Percentiles rank a stretch among this genome's conserved stretches.
Conservation (phyloP, 805 yeast genomes). For the Ogataea degrootiae region DNA sequence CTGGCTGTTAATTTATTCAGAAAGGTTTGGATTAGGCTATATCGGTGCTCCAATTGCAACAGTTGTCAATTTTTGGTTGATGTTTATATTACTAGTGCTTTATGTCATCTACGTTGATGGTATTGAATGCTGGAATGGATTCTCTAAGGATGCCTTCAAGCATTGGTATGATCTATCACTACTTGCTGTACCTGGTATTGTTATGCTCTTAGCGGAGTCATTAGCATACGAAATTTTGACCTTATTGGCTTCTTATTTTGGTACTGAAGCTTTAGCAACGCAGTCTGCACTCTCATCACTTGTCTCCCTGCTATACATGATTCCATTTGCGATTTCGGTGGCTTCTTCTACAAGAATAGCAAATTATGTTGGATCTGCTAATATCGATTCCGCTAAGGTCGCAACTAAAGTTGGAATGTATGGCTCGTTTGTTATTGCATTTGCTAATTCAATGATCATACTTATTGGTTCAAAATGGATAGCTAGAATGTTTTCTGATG, state of each 20-base stretch:
- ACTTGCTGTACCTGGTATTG: constrained; percentile 48
- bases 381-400: constrained; percentile 26
- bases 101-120: constrained; percentile 63
- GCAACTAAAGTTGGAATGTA: constrained; percentile 41
- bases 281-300: constrained; percentile 52
- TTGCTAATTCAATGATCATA: constrained; percentile 40
- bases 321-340: constrained; percentile 55
- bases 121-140: constrained; percentile 66
- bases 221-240: constrained; percentile 56
- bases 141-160: constrained; percentile 29
- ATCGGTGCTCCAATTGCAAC: constrained; percentile 75
- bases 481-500: constrained; percentile 57
- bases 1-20: constrained; percentile 62
- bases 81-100: constrained; percentile 50
- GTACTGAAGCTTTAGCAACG: constrained; percentile 50
- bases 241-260: constrained; percentile 46
- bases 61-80: constrained; percentile 64
- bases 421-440: constrained; percentile 31
- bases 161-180: constrained; percentile 38
- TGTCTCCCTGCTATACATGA: constrained; percentile 47
- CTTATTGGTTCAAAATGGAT: constrained; percentile 43
- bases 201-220: constrained; percentile 54
- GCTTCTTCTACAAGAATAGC: constrained; percentile 54
- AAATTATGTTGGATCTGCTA: constrained; percentile 44
- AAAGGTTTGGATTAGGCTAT: constrained; percentile 56